Evolutionary conservation across 1,284 basidiomycete species (phyloP).

Genomic region (Coniferiporia sulphurascens): DNA sequence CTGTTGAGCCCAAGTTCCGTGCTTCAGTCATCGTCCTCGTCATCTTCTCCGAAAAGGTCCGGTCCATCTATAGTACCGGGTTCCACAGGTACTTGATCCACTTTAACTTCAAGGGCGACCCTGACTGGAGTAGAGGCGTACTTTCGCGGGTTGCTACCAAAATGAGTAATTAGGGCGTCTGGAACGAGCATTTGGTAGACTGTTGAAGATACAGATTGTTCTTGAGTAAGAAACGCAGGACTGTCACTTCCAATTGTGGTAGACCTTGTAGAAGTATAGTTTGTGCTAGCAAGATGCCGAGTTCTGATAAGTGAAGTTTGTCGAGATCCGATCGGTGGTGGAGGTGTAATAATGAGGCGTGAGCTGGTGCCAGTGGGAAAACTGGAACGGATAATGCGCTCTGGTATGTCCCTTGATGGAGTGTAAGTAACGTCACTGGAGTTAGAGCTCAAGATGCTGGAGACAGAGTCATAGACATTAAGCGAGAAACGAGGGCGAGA

Average conservation of each 20-base stretch:
- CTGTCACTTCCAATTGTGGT: not conserved
- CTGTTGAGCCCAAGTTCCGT: not conserved
- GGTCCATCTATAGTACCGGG: slow-evolving; percentile 5
- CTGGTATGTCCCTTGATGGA: not conserved
- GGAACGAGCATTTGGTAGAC: not conserved
- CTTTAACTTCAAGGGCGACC: not conserved
- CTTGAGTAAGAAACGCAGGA: not conserved
- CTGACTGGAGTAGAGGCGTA: not conserved
- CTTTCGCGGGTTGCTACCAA: not conserved
- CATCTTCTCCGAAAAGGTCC: slow-evolving; percentile 8
- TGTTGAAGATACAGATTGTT: slow-evolving; percentile 1
- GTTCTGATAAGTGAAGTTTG: not conserved
- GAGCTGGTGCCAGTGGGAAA: not conserved
- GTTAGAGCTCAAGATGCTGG: not conserved
- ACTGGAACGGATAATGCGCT: not conserved
- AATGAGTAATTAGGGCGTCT: not conserved
- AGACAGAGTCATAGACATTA: not conserved
- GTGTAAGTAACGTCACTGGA: not conserved
- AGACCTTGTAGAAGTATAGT: not conserved
- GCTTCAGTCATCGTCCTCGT: slow-evolving; percentile 4
- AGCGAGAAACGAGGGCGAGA: not conserved
- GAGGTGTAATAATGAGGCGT: not conserved
- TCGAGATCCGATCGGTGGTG: not conserved
- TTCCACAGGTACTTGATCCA: not conserved
- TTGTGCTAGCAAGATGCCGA: not conserved